A percentile compares a stretch with the other conserved stretches of the same genome.
Evolutionary conservation across 1,284 basidiomycete species (phyloP).

Genomic region (Porphyrellus sp.): DNA sequence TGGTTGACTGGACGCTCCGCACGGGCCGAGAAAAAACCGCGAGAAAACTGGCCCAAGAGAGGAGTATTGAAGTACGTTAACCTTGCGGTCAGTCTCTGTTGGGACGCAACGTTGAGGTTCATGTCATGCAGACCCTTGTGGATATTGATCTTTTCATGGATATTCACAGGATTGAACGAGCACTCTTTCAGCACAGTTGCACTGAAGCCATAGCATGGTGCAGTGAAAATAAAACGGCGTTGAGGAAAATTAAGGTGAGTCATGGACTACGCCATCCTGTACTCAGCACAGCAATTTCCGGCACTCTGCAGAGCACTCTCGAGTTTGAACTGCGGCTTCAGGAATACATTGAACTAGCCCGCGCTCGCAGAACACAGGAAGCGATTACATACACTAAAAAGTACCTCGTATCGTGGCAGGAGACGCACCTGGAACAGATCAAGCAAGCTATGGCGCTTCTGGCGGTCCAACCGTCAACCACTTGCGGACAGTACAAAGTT

Average conservation of each 20-base stretch:
- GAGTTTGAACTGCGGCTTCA: conserved; percentile 96
- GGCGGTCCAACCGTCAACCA: conserved; percentile 65
- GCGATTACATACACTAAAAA: conserved; percentile 87
- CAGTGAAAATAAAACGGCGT: conserved; percentile 88
- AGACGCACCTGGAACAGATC: conserved; percentile 75
- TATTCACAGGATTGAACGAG: conserved; percentile 80
- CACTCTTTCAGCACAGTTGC: conserved; percentile 74
- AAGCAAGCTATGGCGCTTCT: conserved; percentile 75
- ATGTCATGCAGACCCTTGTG: conserved; percentile 61
- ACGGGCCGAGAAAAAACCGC: conserved; percentile 71
- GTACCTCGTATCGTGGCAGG: conserved; percentile 80
- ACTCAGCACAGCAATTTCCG: conserved; percentile 17
- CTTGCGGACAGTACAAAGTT: conserved; percentile 65
- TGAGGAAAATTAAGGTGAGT: conserved; percentile 85
- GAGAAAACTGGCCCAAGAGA: conserved; percentile 63
- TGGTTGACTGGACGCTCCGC: conserved; percentile 89
- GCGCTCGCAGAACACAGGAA: conserved; percentile 62
- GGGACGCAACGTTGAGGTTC: conserved; percentile 24
- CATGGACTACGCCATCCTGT: conserved; percentile 9
- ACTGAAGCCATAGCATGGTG: conserved; percentile 93
- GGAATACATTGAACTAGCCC: conserved; percentile 91
- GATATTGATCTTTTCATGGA: conserved; percentile 92
- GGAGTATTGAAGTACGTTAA: conserved; percentile 62
- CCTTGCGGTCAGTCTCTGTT: conserved; percentile 14
- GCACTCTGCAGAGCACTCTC: conserved; percentile 70